Base-by-base conservation (phyloP, 2,329 filamentous ascomycete genomes). In the Lasiodiplodia sp. region DNA sequence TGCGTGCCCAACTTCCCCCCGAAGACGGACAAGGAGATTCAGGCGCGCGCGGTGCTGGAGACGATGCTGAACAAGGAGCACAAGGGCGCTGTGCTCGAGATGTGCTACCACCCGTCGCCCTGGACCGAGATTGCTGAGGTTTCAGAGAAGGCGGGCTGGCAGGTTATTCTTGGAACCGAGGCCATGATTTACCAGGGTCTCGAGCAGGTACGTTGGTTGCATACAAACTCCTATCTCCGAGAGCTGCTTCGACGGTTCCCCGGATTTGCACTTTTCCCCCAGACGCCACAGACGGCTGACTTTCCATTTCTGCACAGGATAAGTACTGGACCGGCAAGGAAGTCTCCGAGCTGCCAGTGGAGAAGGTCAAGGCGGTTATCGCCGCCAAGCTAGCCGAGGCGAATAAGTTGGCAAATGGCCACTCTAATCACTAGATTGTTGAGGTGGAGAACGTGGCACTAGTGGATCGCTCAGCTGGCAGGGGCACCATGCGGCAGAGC, bases 1-100 rank as follows among this genome's bases (percentile, higher is more conserved):
- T 93, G 91, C 70, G 88, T 96, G 16, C 92, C 92, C 0, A 90
- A 96, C 78, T 90, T 92, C 72, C 84, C 89, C n/a, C 92, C 92
- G 0, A 83, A 83, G 73, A 91, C 88, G 0, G 78, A 83, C 1
- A 86, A 85, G 34, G 92, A 96, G 82, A 81, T 84, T 34, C 81
- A 83, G 52, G 87, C 90, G 4, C 82, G 92, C 1, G 77, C 79
- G 1, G 84, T 92, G 0, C 78, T 86, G 0, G 83, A 88, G 73
- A 77, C 81, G 3, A 85, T 87, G 64, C 69, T 87, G 40, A 72
- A 72, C 31, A 84, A 83, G 66, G 75, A 82, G 37, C 80, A 86
- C 70, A 90, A 91, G 79, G 91, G 91, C 7, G 88, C 88, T 7
- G 87, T 94, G 68, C 78, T 94, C 69, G 92, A 94, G 79, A 94